These are phyloP conservation scores for Leishmania martiniquensis DNA, from an alignment of 208 protist species.

Conservation along the genomic window DNA sequence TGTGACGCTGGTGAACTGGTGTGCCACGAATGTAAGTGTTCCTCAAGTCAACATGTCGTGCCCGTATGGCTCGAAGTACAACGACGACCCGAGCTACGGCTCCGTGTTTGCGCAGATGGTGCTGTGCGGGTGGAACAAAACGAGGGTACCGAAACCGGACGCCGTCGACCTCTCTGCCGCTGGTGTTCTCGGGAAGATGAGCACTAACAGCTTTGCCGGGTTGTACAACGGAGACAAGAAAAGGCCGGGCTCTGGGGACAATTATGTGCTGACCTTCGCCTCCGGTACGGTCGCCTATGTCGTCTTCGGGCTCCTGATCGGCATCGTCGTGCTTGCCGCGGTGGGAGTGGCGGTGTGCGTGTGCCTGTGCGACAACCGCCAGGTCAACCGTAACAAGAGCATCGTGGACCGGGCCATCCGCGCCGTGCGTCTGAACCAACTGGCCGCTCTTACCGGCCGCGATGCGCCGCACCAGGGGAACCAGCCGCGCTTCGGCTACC, in stretches of 20 bases:
- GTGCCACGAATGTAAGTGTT: not conserved
- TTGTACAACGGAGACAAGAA: constrained; percentile 12
- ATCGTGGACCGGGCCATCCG: constrained; percentile 26
- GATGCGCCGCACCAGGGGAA: not conserved
- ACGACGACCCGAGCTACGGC: constrained; percentile 2
- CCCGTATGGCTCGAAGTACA: not conserved
- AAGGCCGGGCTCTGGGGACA: not conserved
- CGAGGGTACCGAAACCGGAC: not conserved
- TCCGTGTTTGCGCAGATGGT: constrained; percentile 21
- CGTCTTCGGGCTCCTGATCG: constrained; percentile 26
- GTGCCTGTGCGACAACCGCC: constrained; percentile 13
- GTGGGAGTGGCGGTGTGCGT: constrained; percentile 17
- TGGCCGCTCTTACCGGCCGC: not conserved
- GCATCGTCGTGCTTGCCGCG: constrained; percentile 3
- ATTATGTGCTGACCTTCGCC: constrained; percentile 10
- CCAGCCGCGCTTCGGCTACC: constrained; percentile 10
- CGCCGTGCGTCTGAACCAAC: constrained; percentile 4
- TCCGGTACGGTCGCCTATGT: constrained; percentile 13
- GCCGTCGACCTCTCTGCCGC: constrained; percentile 4
- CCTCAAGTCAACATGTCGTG: constrained; percentile 22
- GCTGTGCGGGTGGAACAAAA: constrained; percentile 9
- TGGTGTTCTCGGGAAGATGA: not conserved
- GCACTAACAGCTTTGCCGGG: constrained; percentile 2
- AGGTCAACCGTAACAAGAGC: constrained; percentile 17
- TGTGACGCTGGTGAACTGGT: constrained; percentile 26